phyloP scores from a whole-genome alignment of 345 rosid species.

The Anastatica hierochuntica region DNA sequence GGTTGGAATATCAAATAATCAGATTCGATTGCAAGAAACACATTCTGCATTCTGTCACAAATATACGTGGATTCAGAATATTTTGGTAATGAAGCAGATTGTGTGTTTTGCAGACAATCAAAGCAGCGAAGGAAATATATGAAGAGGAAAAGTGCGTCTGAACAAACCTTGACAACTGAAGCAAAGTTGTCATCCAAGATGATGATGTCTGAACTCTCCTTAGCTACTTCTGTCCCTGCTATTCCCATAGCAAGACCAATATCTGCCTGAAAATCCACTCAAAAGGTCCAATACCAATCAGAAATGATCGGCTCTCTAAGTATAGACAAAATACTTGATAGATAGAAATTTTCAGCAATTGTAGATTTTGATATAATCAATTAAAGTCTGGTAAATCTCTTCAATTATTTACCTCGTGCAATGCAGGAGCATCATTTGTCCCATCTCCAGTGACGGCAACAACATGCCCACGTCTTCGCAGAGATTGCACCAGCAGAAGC shows the following conservation, averaged over 20 bases:
- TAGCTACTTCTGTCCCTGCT: slow-evolving; percentile 97
- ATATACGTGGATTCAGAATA: too few species aligned
- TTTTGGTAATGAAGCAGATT: too few species aligned
- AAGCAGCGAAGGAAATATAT: too few species aligned
- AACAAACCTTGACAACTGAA: slow-evolving; percentile 78
- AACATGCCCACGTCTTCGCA: slow-evolving; percentile 59
- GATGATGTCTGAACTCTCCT: slow-evolving; percentile 95
- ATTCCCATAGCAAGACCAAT: slow-evolving; percentile 99
- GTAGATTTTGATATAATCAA: background rate
- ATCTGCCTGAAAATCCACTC: slow-evolving; percentile 92
- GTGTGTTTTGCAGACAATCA: too few species aligned
- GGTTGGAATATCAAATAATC: too few species aligned
- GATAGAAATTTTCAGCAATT: background rate
- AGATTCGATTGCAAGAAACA: too few species aligned
- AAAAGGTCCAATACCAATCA: background rate
- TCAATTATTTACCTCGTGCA: slow-evolving; percentile 52
- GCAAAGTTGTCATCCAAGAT: slow-evolving; percentile 89
- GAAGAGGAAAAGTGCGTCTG: too few species aligned
- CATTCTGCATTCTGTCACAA: too few species aligned
- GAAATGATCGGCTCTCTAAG: background rate
- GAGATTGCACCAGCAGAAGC: slow-evolving; percentile 74
- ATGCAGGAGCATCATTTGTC: slow-evolving; percentile 89
- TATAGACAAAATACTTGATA: too few species aligned
- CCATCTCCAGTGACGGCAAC: slow-evolving; percentile 96
- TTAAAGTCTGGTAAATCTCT: background rate